A percentile compares a stretch with the other conserved stretches of the same genome.
Evolutionary conservation across 1,284 basidiomycete species (phyloP).

Genomic region (Xerocomus nothofagi): DNA sequence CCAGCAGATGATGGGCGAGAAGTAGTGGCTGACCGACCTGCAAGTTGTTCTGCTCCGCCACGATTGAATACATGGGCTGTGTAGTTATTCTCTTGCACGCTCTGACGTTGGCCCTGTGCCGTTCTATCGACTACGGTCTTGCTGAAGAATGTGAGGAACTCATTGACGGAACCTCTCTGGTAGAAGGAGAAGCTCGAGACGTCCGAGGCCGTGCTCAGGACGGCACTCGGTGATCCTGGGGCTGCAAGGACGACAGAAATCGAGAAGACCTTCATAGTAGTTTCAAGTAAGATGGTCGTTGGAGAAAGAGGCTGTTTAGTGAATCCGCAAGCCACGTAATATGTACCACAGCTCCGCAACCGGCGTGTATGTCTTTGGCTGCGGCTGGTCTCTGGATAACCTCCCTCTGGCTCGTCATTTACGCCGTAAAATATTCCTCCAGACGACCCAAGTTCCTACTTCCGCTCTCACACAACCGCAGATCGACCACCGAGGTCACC

Average conservation of each 20-base stretch:
- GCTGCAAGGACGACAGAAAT: constrained; percentile 63
- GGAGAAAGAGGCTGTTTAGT: constrained; percentile 7
- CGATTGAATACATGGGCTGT: constrained; percentile 92
- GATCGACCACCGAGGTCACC: constrained; percentile 21
- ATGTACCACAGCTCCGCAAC: not conserved
- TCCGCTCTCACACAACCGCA: constrained; percentile 24
- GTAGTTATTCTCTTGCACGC: constrained; percentile 93
- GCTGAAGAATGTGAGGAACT: constrained; percentile 90
- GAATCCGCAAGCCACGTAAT: not conserved
- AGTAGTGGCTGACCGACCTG: constrained; percentile 52
- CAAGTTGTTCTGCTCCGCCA: constrained; percentile 75
- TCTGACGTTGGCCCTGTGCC: constrained; percentile 83
- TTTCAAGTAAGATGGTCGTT: constrained; percentile 15
- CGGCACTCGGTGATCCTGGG: constrained; percentile 54
- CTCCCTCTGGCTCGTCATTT: constrained; percentile 28
- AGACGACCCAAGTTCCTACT: constrained; percentile 21
- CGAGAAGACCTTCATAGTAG: constrained; percentile 69
- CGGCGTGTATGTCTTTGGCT: constrained; percentile 23
- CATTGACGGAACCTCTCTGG: constrained; percentile 80
- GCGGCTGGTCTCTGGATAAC: constrained; percentile 21
- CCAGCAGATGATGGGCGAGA: not conserved
- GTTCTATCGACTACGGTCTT: constrained; percentile 94
- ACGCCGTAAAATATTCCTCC: constrained; percentile 25
- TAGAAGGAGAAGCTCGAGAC: constrained; percentile 94
- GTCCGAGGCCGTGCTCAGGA: constrained; percentile 79